Conservation (phyloP, 345 rosid genomes). For the Streptanthus diversifolius region DNA sequence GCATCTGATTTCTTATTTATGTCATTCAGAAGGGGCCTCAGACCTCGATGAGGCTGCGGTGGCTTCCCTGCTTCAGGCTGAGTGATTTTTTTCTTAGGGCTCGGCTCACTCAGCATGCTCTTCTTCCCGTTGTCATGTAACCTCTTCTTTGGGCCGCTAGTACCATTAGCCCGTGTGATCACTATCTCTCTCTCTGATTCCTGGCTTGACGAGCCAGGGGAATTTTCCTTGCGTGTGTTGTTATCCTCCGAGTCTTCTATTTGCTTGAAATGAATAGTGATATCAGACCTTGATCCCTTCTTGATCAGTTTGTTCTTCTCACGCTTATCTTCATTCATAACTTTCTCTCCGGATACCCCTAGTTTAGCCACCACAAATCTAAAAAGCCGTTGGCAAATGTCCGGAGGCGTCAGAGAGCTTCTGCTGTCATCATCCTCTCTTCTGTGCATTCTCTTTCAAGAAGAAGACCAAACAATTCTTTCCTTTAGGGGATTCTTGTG, state of each 20-base stretch:
- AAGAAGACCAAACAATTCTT: conserved; percentile 5
- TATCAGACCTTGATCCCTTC: conserved; percentile 28
- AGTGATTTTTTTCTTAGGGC: conserved; percentile 6
- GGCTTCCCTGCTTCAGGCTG: conserved; percentile 25
- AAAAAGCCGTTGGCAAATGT: conserved; percentile 28
- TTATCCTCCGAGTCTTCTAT: conserved; percentile 26
- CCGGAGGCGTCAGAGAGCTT: conserved; percentile 13
- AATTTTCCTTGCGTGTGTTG: conserved; percentile 1
- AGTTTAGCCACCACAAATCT: conserved; percentile 27
- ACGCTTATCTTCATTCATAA: conserved; percentile 9
- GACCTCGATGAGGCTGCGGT: conserved; percentile 12
- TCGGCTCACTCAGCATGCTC: conserved; percentile 12
- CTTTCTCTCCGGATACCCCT: conserved; percentile 13
- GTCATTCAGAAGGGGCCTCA: conserved; percentile 25
- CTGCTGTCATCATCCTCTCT: conserved; percentile 9
- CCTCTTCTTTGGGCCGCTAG: conserved; percentile 17
- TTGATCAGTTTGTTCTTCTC: conserved; percentile 27
- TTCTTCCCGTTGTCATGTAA: conserved; percentile 11
- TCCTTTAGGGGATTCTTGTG: conserved; percentile 11
- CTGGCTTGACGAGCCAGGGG: conserved; percentile 8
- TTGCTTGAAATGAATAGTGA: conserved; percentile 32
- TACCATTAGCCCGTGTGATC: conserved; percentile 20
- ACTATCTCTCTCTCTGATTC: conserved; percentile 25
- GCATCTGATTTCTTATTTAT: conserved; percentile 35
- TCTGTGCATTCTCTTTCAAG: conserved; percentile 24